phyloP scores from a whole-genome alignment of 2,329 filamentous ascomycete genomes.

The Hypomyces rosellus region DNA sequence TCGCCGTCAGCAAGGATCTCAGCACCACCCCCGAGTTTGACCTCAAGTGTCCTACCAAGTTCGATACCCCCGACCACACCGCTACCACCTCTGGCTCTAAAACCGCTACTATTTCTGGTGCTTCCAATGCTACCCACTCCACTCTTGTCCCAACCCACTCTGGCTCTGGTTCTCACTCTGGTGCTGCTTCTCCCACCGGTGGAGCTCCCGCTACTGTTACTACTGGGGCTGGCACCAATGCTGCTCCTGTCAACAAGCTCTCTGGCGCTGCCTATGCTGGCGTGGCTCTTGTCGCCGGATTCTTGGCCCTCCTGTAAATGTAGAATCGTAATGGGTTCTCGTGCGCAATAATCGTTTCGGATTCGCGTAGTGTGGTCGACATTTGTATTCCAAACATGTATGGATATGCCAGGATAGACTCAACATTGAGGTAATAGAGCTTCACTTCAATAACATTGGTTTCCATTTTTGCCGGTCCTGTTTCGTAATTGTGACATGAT shows the following conservation, averaged over 20 bases:
- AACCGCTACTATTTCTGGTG: conserved; percentile 5
- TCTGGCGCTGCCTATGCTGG: conserved; percentile 15
- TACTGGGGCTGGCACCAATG: conserved; percentile 1
- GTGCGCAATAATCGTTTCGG: conserved; percentile 3
- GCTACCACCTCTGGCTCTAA: not conserved
- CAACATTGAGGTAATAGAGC: not conserved
- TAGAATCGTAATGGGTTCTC: not conserved
- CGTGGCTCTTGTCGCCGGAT: conserved; percentile 12
- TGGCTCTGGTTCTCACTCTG: conserved; percentile 1
- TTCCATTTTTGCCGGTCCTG: not conserved
- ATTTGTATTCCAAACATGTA: not conserved
- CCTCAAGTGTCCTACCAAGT: conserved; percentile 44
- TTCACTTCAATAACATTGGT: not conserved
- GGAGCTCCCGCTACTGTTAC: not conserved
- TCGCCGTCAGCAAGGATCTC: conserved; percentile 49
- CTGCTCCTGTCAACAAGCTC: conserved; percentile 6
- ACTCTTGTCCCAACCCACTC: conserved; percentile 6
- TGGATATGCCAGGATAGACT: not conserved
- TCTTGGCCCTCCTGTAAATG: conserved; percentile 13
- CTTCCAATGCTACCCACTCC: conserved; percentile 3
- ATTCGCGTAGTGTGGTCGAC: not conserved
- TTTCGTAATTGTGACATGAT: too few species aligned
- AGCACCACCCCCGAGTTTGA: conserved; percentile 46
- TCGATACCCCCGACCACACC: conserved; percentile 26
- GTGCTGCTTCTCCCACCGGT: conserved; percentile 1